Conservation (phyloP, 1,284 basidiomycete genomes). For the Ganoderma resinaceum region DNA sequence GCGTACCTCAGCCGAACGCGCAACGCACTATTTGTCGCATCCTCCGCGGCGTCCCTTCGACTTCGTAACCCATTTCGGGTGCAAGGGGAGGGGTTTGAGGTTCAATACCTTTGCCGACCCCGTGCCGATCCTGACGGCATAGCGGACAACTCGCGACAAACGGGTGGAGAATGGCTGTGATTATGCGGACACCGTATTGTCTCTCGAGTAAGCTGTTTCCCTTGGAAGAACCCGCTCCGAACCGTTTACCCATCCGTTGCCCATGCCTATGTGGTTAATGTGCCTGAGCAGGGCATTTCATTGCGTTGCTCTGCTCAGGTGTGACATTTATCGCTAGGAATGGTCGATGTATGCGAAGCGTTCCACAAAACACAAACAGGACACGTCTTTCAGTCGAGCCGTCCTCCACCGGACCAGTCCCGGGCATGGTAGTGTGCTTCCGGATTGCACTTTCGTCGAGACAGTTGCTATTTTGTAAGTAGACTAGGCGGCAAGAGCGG, state of each 20-base stretch:
- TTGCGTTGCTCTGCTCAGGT: neutral
- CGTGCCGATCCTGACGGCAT: conserved; percentile 1
- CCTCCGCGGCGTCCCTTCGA: neutral
- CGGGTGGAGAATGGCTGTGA: neutral
- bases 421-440: neutral
- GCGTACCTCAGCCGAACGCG: neutral
- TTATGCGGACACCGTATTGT: neutral
- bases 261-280: conserved; percentile 5
- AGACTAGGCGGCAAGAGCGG: neutral
- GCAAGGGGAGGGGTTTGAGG: neutral
- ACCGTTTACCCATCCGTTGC: neutral
- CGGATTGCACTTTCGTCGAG: neutral
- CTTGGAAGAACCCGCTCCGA: neutral
- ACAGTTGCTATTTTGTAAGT: neutral
- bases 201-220: neutral
- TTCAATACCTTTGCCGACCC: neutral
- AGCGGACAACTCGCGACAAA: neutral
- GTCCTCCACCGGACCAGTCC: neutral
- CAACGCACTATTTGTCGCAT: neutral
- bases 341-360: neutral
- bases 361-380: neutral
- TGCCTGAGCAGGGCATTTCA: neutral
- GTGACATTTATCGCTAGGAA: neutral
- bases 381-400: neutral
- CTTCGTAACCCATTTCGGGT: conserved; percentile 1